phyloP scores from a whole-genome alignment of 2,329 filamentous ascomycete genomes.

The Exophiala spinifera region DNA sequence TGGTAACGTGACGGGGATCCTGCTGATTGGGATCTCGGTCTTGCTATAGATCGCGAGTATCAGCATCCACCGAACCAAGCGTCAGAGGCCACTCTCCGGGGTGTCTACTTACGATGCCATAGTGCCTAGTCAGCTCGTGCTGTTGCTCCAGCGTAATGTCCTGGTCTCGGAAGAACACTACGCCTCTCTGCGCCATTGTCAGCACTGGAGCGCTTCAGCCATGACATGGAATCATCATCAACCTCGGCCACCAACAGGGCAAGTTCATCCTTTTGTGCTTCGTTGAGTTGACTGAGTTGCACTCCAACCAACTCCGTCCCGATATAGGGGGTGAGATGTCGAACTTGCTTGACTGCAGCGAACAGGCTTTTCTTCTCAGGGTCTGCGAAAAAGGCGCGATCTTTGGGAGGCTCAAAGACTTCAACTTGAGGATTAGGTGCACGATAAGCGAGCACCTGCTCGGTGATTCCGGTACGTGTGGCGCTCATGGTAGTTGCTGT shows the following conservation, averaged over 20 bases:
- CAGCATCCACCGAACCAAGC: background rate
- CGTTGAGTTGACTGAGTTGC: slow-evolving; percentile 48
- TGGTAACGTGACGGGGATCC: slow-evolving; percentile 29
- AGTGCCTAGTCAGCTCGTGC: slow-evolving; percentile 22
- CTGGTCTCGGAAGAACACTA: slow-evolving; percentile 27
- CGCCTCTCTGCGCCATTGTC: slow-evolving; percentile 33
- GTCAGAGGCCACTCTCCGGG: background rate
- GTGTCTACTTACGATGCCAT: slow-evolving; percentile 16
- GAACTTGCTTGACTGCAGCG: slow-evolving; percentile 38
- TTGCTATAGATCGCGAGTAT: slow-evolving; percentile 13
- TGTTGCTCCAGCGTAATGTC: slow-evolving; percentile 26
- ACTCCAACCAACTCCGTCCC: slow-evolving; percentile 44
- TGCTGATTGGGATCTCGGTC: slow-evolving; percentile 29
- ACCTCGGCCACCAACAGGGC: slow-evolving; percentile 66
- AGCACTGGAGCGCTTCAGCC: slow-evolving; percentile 37
- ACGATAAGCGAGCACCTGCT: slow-evolving; percentile 18
- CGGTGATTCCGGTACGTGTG: slow-evolving; percentile 17
- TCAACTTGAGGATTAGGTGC: slow-evolving; percentile 18
- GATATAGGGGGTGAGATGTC: slow-evolving; percentile 42
- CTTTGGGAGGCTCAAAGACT: slow-evolving; percentile 19
- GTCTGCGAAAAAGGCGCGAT: slow-evolving; percentile 35
- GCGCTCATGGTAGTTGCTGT: background rate
- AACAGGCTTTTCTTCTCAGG: slow-evolving; percentile 43
- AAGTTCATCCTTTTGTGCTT: slow-evolving; percentile 50
- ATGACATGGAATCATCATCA: slow-evolving; percentile 48